Evolutionary conservation across 768 basidiomycete genomes (phyloP), one percentile per base, ranked within the genome.

Genomic region (Lepiota venenata): DNA sequence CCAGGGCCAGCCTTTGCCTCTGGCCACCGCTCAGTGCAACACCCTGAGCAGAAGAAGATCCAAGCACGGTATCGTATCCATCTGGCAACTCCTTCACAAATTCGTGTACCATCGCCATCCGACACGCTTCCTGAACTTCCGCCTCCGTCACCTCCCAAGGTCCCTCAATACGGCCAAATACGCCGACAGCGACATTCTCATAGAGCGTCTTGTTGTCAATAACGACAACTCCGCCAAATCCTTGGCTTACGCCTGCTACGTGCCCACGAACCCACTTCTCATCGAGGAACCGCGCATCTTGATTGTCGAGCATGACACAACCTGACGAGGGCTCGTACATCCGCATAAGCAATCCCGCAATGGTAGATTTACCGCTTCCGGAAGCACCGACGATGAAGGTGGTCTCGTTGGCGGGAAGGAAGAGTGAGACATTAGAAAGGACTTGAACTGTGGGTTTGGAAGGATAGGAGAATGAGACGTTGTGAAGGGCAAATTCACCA

Each of bases 341-440:
- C 4, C 88, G 77, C 18, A 94, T 85, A 1, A 98, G 73, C 2
- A 98, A 77, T 1, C 88, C 79, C 0, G 90, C 88, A 58, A 96
- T 79, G 2, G 93, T 98, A 20, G 91, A 93, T 73, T 98, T 98
- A 36, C 96, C 94, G 2, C 84, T 91, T 8, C 96, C 95, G 4
- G 93, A 96, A 0, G 88, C 71, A 9, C 96, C 96, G 16, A 98
- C 93, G 60, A 98, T 81, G 50, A 93, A 95, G 2, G 97, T 92
- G 22, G 83, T 88, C 64, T 96, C 91, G 59, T 85, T 82, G 2
- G 90, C 82, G 1, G 74, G 72, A 60, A 98, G 74, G 57, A 76
- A 77, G 66, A 97, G 79, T 11, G 82, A 84, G 45, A 93, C 66
- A 52, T 83, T 74, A 20, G 74, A 65, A 48, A 98, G 78, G 15